These are phyloP conservation scores for Pleomassaria siparia DNA, from an alignment of 2,329 filamentous ascomycete species.

Conservation along the genomic window DNA sequence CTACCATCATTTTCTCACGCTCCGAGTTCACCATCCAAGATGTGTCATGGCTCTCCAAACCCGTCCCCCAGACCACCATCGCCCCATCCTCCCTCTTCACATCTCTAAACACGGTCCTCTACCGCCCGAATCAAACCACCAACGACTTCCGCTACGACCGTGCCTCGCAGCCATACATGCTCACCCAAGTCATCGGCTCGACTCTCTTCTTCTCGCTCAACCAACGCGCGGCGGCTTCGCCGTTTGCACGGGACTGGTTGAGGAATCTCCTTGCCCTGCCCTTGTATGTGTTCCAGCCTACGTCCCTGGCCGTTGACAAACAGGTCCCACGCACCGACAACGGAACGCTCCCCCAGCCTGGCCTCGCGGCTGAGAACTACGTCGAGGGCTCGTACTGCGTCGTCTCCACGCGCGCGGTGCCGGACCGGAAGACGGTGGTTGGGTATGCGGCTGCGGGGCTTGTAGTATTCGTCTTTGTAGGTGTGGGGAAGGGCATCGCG, in stretches of 20 bases:
- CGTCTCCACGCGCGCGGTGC: constrained; percentile 13
- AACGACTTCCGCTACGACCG: constrained; percentile 10
- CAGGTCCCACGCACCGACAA: constrained; percentile 3
- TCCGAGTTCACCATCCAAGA: constrained; percentile 8
- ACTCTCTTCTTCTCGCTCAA: constrained; percentile 12
- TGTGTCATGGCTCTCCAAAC: constrained; percentile 5
- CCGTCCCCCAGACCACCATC: constrained; percentile 9
- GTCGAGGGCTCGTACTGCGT: constrained; percentile 14
- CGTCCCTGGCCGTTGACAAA: constrained; percentile 1
- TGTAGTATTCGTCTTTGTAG: constrained; percentile 10
- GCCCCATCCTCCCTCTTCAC: constrained; percentile 11
- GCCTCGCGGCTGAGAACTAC: constrained; percentile 16
- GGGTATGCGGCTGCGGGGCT: constrained; percentile 16
- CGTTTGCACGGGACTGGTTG: constrained; percentile 14
- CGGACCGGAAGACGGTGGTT: constrained; percentile 10
- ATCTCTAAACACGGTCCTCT: constrained; percentile 12
- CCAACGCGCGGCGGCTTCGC: neutral
- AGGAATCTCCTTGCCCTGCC: constrained; percentile 14
- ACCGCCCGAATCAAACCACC: constrained; percentile 8
- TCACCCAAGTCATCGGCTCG: constrained; percentile 12
- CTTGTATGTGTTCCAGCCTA: constrained; percentile 17
- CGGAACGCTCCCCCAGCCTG: constrained; percentile 7
- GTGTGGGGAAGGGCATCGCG: constrained; percentile 8
- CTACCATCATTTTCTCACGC: constrained; percentile 15
- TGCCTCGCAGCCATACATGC: constrained; percentile 13